Evolutionary conservation across 495 filamentous ascomycete species (phyloP), one percentile per base, ranked within the genome.

Genomic region (Xanthoparmelia taractica): DNA sequence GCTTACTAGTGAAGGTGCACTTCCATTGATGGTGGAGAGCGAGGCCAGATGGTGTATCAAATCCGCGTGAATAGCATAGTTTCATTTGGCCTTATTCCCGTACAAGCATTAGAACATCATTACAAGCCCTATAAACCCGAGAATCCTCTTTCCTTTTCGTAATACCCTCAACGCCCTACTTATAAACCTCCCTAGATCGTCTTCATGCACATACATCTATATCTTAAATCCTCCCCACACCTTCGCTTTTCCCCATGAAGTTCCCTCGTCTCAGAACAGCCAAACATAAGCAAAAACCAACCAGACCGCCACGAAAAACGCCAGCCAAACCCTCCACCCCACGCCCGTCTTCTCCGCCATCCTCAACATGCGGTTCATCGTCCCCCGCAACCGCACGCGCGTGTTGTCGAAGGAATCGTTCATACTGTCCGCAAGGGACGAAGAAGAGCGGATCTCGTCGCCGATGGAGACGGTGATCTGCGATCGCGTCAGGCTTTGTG

Each of bases 291-390:
- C 80, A 75, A 98, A 98, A 57, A 96, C 64, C 20, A 90, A 67
- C 61, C 86, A 83, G 27, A 98, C 90, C 5, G 84, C 85, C 38
- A 80, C 76, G 69, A 98, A 95, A 75, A 98, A 97, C 25, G 74
- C 80, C 56, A 95, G 70, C 94, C 95, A 98, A 33, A 92, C 89
- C 75, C 83, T 89, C 94, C 94, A 98, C 65, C 91, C 88, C 34
- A 98, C 85, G 5, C 95, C 95, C 17, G 92, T 95, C 69, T 85
- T 79, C 76, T 96, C 86, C 7, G 94, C 95, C 94, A 98, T 97
- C 63, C 91, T 72, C 62, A 97, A 76, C 94, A 98, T 98, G 36
- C 92, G 80, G 69, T 90, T 96, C 94, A 98, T 97, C 47, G 95
- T 97, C 47, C 92, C 90, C 23, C 85, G 80, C 64, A 98, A 75